Percentiles rank a stretch among this genome's conserved stretches.
These are phyloP conservation scores for Nevesoporus exiguus DNA, from an alignment of 768 basidiomycete species.

Conservation along the genomic window DNA sequence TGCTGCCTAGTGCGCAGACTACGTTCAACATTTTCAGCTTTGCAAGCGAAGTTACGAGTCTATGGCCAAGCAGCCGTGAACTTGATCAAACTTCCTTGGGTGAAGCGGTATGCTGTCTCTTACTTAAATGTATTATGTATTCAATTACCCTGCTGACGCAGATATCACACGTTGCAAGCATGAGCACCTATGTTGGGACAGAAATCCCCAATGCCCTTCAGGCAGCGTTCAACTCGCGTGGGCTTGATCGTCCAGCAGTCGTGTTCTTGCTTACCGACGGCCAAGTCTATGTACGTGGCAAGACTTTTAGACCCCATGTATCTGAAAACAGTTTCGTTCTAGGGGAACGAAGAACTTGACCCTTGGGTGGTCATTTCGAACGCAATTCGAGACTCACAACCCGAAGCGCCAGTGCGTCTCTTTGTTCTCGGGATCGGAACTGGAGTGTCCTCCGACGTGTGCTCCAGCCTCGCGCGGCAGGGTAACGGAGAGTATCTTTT, in stretches of 20 bases:
- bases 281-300: slow-evolving; percentile 30
- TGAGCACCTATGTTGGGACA: slow-evolving; percentile 50
- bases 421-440: slow-evolving; percentile 60
- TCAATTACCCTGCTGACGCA: slow-evolving; percentile 24
- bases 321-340: not conserved
- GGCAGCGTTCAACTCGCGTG: slow-evolving; percentile 36
- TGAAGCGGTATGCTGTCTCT: slow-evolving; percentile 33
- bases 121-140: not conserved
- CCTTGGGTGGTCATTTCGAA: slow-evolving; percentile 20
- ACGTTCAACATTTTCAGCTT: slow-evolving; percentile 61
- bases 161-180: slow-evolving; percentile 38
- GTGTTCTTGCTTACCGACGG: slow-evolving; percentile 63
- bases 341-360: slow-evolving; percentile 17
- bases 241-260: slow-evolving; percentile 37
- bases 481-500: slow-evolving; percentile 52
- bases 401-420: slow-evolving; percentile 40
- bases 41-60: slow-evolving; percentile 25
- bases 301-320: not conserved
- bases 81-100: slow-evolving; percentile 34
- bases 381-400: slow-evolving; percentile 32
- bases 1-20: slow-evolving; percentile 43
- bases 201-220: slow-evolving; percentile 45
- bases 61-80: slow-evolving; percentile 36
- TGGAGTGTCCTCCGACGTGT: slow-evolving; percentile 46
- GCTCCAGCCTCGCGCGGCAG: slow-evolving; percentile 48